Base-by-base conservation (phyloP, 1,284 basidiomycete genomes). In the Meripilus lineatus region DNA sequence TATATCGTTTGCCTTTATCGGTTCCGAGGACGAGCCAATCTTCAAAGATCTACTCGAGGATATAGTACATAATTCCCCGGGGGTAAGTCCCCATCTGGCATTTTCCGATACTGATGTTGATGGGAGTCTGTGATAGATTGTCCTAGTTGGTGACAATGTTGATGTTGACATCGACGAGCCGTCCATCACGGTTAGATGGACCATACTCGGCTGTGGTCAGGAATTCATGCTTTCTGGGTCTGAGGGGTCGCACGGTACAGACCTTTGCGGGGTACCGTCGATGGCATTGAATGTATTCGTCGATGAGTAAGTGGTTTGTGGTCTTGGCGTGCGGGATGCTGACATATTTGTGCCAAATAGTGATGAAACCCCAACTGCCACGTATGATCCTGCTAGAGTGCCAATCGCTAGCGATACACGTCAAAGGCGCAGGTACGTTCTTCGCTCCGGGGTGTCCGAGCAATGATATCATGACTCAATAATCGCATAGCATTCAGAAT, bases 151-250 rank as follows among this genome's bases (percentile, higher is more conserved):
- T 5, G 75, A 79, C 50, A 71, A 69, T 42, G 73, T 80, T 8
- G 76, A 79, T 48, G 68, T 79, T 8, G 77, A 80, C 51, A 60
- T 79, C 8, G 76, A 78, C 45, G 77, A 81, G 53, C 77, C 77
- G 1, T 67, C 75, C 0, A 54, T 79, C 36, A 72, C 71, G 4
- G 66, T 81, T 28, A 71, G 76, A 5, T 81, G 77, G 77, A 72
- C 74, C 15, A 67, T 79, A 25, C 50, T 75, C n/a, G 75, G 69
- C 4, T 81, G 78, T 52, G 78, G 78, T 10, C 47, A 61, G 14
- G 65, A 53, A 0, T 68, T 65, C 46, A 58, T 74, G 21, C 68
- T 79, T n/a, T 57, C 68, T 14, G 70, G 69, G 3, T 77, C 77
- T n/a, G 60, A 63, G 44, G 75, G 72, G 14, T 53, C 67, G 7